phyloP scores from a whole-genome alignment of 78 protist genomes.

The Speleostelium caveatum region DNA sequence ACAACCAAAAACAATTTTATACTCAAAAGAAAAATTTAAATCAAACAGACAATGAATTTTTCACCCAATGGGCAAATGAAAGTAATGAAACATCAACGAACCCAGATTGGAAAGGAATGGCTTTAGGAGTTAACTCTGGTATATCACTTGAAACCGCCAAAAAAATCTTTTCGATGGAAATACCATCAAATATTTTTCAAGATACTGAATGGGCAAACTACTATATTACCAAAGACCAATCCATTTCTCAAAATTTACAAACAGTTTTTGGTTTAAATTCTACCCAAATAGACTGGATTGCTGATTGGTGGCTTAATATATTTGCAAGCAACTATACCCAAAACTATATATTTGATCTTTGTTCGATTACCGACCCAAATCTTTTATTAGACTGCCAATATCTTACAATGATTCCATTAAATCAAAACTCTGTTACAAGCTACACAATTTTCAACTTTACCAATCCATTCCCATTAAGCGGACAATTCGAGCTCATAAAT shows the following conservation, averaged over 20 bases:
- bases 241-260: background rate
- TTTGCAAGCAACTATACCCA: background rate
- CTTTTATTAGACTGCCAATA: conserved; percentile 38
- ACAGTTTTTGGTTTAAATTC: background rate
- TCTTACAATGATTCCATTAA: background rate
- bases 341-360: background rate
- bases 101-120: conserved; percentile 42
- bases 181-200: no score
- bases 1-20: no score
- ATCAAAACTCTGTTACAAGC: conserved; percentile 2
- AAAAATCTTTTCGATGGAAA: conserved; percentile 5
- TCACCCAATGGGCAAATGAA: conserved; percentile 57
- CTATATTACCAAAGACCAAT: no score
- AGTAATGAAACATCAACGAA: background rate
- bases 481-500: no score
- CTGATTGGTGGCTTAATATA: conserved; percentile 16
- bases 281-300: background rate
- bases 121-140: background rate
- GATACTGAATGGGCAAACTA: no score
- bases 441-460: no score
- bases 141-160: conserved; percentile 1
- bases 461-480: no score
- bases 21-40: no score
- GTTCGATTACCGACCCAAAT: background rate
- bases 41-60: no score